Base-by-base conservation (phyloP, 2,329 filamentous ascomycete species). In the Exserohilum turcica region DNA sequence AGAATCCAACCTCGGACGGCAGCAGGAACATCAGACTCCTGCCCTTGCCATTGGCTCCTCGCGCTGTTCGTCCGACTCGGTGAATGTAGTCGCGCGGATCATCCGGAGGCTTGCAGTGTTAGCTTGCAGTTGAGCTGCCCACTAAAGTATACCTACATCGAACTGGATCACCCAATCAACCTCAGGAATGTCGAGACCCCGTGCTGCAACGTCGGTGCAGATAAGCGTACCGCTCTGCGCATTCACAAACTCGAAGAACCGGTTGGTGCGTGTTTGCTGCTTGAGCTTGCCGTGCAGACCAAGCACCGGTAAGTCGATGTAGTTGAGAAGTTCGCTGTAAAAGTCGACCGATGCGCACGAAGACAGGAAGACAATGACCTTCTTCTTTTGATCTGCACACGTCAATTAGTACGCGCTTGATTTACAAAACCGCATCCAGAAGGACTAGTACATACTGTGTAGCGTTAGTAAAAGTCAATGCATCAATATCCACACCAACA, bases 201-300 rank as follows among this genome's bases (percentile, higher is more conserved):
- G 84, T 3, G 94, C 94, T 39, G 94, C 94, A 59, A 99, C 94
- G 69, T 99, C 94, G 0, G 94, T 99, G 78, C 92, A 97, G 64
- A 99, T 94, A 48, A 99, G 77, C 0, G 90, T 96, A 19, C 93
- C 94, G 61, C 89, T 85, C 61, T 86, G 87, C 15, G 92, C 88
- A 68, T 92, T 92, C 70, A 86, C 88, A 74, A 99, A 99, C 74
- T 97, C 93, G 75, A 97, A 99, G 75, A 99, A 99, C 0, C 92
- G 96, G 72, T 95, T 96, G 19, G 94, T 99, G n/a, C 94, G 90
- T 76, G 96, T 96, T 77, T 97, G 92, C 77, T 99, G 94, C 78
- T 99, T 99, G 78, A 96, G 91, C 78, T 99, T 97, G 29, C 74
- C 94, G 75, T 95, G 91, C 6, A 96, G 81, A 64, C 91, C 89